Percentiles rank a stretch among this genome's conserved stretches.
Conservation (phyloP, 768 basidiomycete genomes). For the Hirschioporus abietinus region DNA sequence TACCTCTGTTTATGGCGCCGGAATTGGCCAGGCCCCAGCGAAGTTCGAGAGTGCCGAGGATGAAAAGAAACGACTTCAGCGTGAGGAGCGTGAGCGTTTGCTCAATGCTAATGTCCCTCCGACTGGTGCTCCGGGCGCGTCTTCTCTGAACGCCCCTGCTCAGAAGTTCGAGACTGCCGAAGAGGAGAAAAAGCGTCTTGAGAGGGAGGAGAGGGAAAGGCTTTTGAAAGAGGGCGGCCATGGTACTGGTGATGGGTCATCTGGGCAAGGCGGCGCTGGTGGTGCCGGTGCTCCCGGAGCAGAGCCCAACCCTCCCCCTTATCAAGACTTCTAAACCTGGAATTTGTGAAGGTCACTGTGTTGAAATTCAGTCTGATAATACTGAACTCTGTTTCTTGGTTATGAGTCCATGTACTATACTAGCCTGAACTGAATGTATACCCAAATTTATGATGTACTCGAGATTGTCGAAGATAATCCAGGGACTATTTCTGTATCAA, state of each 20-base stretch:
- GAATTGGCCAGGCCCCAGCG: slow-evolving; percentile 14
- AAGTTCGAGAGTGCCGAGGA: slow-evolving; percentile 53
- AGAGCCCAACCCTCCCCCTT: not conserved
- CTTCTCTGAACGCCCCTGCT: slow-evolving; percentile 1
- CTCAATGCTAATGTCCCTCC: slow-evolving; percentile 19
- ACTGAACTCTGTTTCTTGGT: not conserved
- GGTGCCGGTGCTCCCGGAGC: not conserved
- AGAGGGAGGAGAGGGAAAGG: slow-evolving; percentile 63
- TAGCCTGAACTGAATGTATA: not conserved
- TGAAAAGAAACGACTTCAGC: slow-evolving; percentile 58
- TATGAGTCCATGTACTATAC: not conserved
- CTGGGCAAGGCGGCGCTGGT: not conserved
- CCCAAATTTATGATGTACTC: not conserved
- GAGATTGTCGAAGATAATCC: too few species aligned
- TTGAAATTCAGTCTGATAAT: not conserved
- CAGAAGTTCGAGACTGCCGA: slow-evolving; percentile 42
- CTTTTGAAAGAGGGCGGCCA: slow-evolving; percentile 26
- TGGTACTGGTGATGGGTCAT: slow-evolving; percentile 3
- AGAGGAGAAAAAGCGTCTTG: slow-evolving; percentile 59
- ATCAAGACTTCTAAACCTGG: slow-evolving; percentile 1
- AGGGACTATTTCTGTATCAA: too few species aligned
- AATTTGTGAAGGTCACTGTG: not conserved
- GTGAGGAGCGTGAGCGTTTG: slow-evolving; percentile 47
- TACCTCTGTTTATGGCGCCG: slow-evolving; percentile 20
- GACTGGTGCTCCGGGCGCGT: slow-evolving; percentile 13